Evolutionary conservation across 2,329 filamentous ascomycete species (phyloP), one percentile per base, ranked within the genome.

Genomic region (Arthrobotrys sinensis): DNA sequence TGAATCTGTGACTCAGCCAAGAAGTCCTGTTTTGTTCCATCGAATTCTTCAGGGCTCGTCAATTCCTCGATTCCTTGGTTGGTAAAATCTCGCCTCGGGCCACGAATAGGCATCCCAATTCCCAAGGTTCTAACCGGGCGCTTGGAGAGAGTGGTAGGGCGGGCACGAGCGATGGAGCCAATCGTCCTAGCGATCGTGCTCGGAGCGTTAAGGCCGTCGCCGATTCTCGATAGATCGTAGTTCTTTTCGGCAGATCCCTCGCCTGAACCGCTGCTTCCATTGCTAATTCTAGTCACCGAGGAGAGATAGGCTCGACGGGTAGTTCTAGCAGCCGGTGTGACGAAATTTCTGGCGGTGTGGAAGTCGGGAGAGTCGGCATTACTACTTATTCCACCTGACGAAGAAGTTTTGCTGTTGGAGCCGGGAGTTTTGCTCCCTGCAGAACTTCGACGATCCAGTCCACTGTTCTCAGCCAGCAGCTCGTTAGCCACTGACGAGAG

Each of bases 41-140:
- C 70, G 12, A 60, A 38, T 43, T 69, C 64, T 16, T 75, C 67
- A 2, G 64, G 76, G 40, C 63, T 79, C 7, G 24, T 60, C 10
- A 70, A 52, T 12, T 78, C 75, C 14, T 55, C 62, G 10, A 72
- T 36, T 32, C 60, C 68, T 34, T 73, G 76, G 28, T 57, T 75
- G 16, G 48, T 63, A 34, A 52, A 70, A 12, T 79, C 76, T 12
- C 69, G 45, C 32, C 60, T 79, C 4, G 76, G 76, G 14, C 68
- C 76, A 65, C 76, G 76, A 67, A 79, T 79, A 60, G 76, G 76
- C 76, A 79, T 79, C 16, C 76, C 70, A 66, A 79, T 57, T 43
- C 70, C 76, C 10, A 69, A n/a, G 11, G 69, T 63, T 48, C 64
- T 73, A 45, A 71, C 50, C 8, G 76, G 76, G 14, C 76, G 68